Conservation (phyloP, 2,329 filamentous ascomycete species). For the Alternaria panax region DNA sequence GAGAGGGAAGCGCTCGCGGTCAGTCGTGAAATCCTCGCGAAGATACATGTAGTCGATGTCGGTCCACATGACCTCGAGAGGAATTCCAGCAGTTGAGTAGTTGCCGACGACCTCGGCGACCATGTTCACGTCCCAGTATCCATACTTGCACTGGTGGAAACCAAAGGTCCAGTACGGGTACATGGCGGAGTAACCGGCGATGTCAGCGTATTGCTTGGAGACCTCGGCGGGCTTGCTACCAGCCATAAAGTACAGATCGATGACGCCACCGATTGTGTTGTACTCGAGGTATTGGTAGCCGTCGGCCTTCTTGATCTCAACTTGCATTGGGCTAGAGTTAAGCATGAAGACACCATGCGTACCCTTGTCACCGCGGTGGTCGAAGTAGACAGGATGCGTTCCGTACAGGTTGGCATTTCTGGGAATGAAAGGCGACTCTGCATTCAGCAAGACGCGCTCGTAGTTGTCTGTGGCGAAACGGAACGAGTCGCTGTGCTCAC, state of each 20-base stretch:
- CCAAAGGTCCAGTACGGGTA: slow-evolving; percentile 62
- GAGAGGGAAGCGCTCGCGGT: slow-evolving; percentile 69
- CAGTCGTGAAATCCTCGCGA: slow-evolving; percentile 69
- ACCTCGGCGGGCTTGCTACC: slow-evolving; percentile 57
- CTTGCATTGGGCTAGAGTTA: slow-evolving; percentile 65
- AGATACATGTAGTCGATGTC: slow-evolving; percentile 74
- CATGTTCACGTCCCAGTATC: slow-evolving; percentile 65
- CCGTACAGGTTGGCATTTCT: slow-evolving; percentile 73
- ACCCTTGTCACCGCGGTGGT: slow-evolving; percentile 65
- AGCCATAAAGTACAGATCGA: slow-evolving; percentile 68
- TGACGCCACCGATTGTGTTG: slow-evolving; percentile 76
- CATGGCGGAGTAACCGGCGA: slow-evolving; percentile 58
- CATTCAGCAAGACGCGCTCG: slow-evolving; percentile 72
- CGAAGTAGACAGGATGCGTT: slow-evolving; percentile 76
- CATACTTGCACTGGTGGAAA: slow-evolving; percentile 62
- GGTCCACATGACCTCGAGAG: slow-evolving; percentile 76
- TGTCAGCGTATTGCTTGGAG: slow-evolving; percentile 59
- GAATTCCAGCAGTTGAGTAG: slow-evolving; percentile 70
- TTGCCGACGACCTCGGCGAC: slow-evolving; percentile 73
- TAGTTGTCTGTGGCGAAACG: slow-evolving; percentile 72
- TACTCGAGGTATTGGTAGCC: slow-evolving; percentile 77
- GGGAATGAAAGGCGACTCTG: slow-evolving; percentile 70
- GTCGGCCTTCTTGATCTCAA: slow-evolving; percentile 71
- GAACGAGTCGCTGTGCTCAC: slow-evolving; percentile 77
- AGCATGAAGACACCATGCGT: slow-evolving; percentile 50